A percentile compares a stretch with the other conserved stretches of the same genome.
These are phyloP conservation scores for Coemansia sp. DNA, from an alignment of 192 early-diverging fungal genomes.

Conservation along the genomic window DNA sequence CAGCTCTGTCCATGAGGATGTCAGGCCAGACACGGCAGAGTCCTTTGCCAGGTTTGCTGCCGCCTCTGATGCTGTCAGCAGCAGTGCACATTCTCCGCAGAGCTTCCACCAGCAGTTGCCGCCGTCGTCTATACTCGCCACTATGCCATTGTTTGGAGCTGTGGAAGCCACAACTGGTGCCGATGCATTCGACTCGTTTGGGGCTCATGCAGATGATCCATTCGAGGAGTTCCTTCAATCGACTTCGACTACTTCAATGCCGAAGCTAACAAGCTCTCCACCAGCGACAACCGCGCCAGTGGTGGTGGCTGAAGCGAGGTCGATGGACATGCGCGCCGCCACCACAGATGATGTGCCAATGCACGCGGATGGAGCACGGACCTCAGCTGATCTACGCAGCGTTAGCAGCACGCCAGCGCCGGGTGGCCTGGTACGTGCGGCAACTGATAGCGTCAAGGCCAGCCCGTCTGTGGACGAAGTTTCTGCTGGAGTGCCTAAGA, in stretches of 20 bases:
- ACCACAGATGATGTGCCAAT: neutral
- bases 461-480: slow-evolving; percentile 27
- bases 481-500: neutral
- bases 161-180: neutral
- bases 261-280: neutral
- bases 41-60: slow-evolving; percentile 15
- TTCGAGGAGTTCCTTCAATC: slow-evolving; percentile 54
- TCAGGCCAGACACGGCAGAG: slow-evolving; percentile 8
- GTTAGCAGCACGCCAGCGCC: slow-evolving; percentile 53
- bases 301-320: neutral
- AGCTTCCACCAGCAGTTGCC: slow-evolving; percentile 15
- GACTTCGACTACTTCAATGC: neutral
- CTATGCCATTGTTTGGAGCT: slow-evolving; percentile 26
- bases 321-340: neutral
- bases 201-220: slow-evolving; percentile 45
- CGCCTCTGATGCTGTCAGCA: neutral
- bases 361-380: slow-evolving; percentile 13
- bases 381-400: slow-evolving; percentile 41
- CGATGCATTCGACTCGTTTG: slow-evolving; percentile 55
- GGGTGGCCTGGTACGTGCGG: slow-evolving; percentile 5
- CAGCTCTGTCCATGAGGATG: neutral
- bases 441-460: slow-evolving; percentile 17
- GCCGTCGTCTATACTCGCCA: slow-evolving; percentile 19
- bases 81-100: neutral
- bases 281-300: neutral